Evolutionary conservation across 1,139 yeast genomes (phyloP).

Genomic region (Hanseniaspora gamundiae): DNA sequence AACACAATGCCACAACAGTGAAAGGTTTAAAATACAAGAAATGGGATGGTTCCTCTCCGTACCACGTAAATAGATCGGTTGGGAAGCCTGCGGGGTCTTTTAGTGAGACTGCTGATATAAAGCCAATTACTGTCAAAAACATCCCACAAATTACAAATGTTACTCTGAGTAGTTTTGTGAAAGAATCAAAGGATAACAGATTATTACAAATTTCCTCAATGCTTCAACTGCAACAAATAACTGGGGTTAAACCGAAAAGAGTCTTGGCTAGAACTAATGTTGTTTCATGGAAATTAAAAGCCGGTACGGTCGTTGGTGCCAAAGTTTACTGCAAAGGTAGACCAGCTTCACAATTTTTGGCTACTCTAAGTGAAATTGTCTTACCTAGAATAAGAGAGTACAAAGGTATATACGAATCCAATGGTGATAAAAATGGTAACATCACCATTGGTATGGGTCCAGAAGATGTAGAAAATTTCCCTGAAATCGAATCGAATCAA

Average conservation of each 20-base stretch:
- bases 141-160: slow-evolving; percentile 61
- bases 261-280: slow-evolving; percentile 70
- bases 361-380: slow-evolving; percentile 83
- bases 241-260: slow-evolving; percentile 73
- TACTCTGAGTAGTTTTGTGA: slow-evolving; percentile 64
- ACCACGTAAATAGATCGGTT: slow-evolving; percentile 68
- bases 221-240: slow-evolving; percentile 80
- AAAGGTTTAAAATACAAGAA: slow-evolving; percentile 63
- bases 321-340: slow-evolving; percentile 67
- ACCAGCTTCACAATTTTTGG: slow-evolving; percentile 74
- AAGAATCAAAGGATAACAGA: slow-evolving; percentile 59
- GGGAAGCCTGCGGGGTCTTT: slow-evolving; percentile 53
- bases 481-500: slow-evolving; percentile 85
- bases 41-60: slow-evolving; percentile 88
- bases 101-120: slow-evolving; percentile 61
- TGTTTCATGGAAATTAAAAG: slow-evolving; percentile 77
- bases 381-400: slow-evolving; percentile 88
- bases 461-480: slow-evolving; percentile 72
- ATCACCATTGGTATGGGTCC: slow-evolving; percentile 74
- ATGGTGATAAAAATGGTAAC: slow-evolving; percentile 83
- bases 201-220: slow-evolving; percentile 70
- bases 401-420: slow-evolving; percentile 56
- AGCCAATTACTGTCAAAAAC: slow-evolving; percentile 51
- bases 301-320: slow-evolving; percentile 89
- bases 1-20: slow-evolving; percentile 42